Evolutionary conservation across 768 basidiomycete species (phyloP).

Genomic region (Pisolithus orientalis): DNA sequence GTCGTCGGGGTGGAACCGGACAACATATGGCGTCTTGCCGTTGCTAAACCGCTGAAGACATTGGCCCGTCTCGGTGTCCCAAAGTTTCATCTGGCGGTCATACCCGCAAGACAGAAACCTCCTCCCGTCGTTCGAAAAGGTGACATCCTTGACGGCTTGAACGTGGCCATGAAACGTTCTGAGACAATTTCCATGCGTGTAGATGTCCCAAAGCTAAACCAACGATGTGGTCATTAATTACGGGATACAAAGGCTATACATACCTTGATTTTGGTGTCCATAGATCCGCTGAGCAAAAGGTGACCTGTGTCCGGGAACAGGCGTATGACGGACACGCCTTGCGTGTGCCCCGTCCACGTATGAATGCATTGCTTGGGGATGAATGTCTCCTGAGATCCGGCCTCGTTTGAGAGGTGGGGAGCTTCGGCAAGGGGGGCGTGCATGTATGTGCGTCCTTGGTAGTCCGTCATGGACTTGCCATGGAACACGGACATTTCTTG

Average conservation of each 20-base stretch:
- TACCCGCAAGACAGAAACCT: constrained; percentile 90
- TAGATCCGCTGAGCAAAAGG: constrained; percentile 86
- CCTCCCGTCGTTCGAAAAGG: constrained; percentile 89
- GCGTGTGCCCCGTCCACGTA: constrained; percentile 98
- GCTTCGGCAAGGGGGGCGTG: constrained; percentile 86
- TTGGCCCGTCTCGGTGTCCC: constrained; percentile 99
- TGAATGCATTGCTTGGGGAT: constrained; percentile 94
- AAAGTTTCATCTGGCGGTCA: constrained; percentile 96
- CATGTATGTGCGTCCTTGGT: constrained; percentile 98
- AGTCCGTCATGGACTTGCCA: constrained; percentile 93
- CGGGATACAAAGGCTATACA: constrained; percentile 7
- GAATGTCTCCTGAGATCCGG: constrained; percentile 84
- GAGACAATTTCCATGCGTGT: constrained; percentile 93
- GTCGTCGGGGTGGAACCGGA: constrained; percentile 92
- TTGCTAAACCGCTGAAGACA: constrained; percentile 96
- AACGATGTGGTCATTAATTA: neutral
- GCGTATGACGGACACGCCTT: constrained; percentile 90
- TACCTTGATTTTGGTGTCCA: constrained; percentile 99
- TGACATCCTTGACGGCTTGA: constrained; percentile 94
- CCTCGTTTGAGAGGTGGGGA: constrained; percentile 71
- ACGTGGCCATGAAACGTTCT: constrained; percentile 96
- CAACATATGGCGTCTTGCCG: constrained; percentile 94
- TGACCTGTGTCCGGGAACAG: constrained; percentile 92
- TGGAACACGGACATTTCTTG: constrained; percentile 96
- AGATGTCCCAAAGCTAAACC: constrained; percentile 91